Evolutionary conservation across 768 basidiomycete species (phyloP).

Genomic region (Crucibulum laeve): DNA sequence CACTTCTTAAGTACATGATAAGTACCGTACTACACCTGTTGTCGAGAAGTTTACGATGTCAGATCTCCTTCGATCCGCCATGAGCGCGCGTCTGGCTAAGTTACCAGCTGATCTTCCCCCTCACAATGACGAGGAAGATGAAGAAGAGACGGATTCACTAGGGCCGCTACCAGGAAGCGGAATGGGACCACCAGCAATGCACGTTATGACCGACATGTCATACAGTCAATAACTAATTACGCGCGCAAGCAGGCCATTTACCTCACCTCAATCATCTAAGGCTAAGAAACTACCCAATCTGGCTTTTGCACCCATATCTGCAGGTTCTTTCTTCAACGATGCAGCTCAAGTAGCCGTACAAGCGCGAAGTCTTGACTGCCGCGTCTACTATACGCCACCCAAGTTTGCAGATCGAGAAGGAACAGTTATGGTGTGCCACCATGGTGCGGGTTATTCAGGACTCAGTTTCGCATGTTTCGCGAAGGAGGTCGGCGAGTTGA

Average conservation of each 20-base stretch:
- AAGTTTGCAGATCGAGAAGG: slow-evolving; percentile 39
- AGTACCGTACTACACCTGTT: no score
- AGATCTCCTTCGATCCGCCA: slow-evolving; percentile 69
- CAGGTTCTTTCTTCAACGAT: slow-evolving; percentile 68
- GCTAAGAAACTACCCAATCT: slow-evolving; percentile 45
- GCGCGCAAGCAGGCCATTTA: slow-evolving; percentile 26
- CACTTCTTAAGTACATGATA: no score
- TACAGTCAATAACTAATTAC: slow-evolving; percentile 13
- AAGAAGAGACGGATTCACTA: slow-evolving; percentile 55
- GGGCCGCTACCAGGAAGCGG: slow-evolving; percentile 54
- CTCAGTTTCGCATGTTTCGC: slow-evolving; percentile 89
- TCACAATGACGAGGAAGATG: slow-evolving; percentile 45
- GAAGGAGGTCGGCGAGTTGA: slow-evolving; percentile 61
- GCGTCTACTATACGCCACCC: slow-evolving; percentile 84
- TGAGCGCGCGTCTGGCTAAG: slow-evolving; percentile 71
- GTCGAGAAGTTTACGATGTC: slow-evolving; percentile 66
- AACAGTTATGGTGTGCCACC: slow-evolving; percentile 87
- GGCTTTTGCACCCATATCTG: slow-evolving; percentile 74
- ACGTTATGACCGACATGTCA: slow-evolving; percentile 26
- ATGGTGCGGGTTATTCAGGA: slow-evolving; percentile 91
- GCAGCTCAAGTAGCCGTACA: slow-evolving; percentile 76
- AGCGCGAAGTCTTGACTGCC: slow-evolving; percentile 55
- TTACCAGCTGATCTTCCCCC: slow-evolving; percentile 53
- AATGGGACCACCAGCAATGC: slow-evolving; percentile 62
- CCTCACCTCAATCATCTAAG: slow-evolving; percentile 16